Evolutionary conservation across 495 filamentous ascomycete species (phyloP).

Genomic region (Penicillium arizonense): DNA sequence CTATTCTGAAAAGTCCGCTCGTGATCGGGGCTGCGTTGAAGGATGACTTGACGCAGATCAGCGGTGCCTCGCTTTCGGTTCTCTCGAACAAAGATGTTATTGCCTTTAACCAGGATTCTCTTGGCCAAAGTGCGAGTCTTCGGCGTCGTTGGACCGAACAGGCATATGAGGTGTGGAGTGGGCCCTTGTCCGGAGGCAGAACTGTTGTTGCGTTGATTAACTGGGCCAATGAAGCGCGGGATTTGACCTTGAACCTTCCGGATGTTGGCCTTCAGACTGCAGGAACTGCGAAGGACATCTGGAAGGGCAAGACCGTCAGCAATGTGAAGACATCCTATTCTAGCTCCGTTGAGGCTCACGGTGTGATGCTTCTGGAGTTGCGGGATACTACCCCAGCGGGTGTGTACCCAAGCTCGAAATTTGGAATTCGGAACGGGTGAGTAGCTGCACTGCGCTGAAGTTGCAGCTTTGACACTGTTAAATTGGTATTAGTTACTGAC

Average conservation of each 20-base stretch:
- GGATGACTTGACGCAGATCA: constrained; percentile 27
- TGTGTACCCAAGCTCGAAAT: constrained; percentile 17
- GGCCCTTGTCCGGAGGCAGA: constrained; percentile 35
- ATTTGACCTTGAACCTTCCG: constrained; percentile 36
- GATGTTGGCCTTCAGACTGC: constrained; percentile 43
- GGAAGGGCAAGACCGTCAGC: constrained; percentile 28
- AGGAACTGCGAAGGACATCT: constrained; percentile 39
- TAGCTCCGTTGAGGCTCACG: constrained; percentile 36
- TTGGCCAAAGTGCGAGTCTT: constrained; percentile 44
- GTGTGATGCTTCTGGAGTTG: constrained; percentile 43
- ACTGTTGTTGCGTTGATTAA: constrained; percentile 46
- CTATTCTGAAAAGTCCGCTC: constrained; percentile 55
- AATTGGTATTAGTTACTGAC: neutral
- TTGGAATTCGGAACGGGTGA: constrained; percentile 23
- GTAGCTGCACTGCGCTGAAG: neutral
- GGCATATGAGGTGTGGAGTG: constrained; percentile 50
- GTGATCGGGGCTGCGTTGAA: constrained; percentile 50
- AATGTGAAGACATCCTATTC: constrained; percentile 39
- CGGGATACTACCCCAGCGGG: constrained; percentile 30
- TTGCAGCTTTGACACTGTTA: neutral
- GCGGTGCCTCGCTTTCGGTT: constrained; percentile 31
- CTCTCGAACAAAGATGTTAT: constrained; percentile 51
- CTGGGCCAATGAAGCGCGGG: constrained; percentile 38
- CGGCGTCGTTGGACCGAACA: constrained; percentile 38
- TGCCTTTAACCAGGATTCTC: constrained; percentile 51